phyloP scores from a whole-genome alignment of 345 rosid species.

The Anastatica hierochuntica region DNA sequence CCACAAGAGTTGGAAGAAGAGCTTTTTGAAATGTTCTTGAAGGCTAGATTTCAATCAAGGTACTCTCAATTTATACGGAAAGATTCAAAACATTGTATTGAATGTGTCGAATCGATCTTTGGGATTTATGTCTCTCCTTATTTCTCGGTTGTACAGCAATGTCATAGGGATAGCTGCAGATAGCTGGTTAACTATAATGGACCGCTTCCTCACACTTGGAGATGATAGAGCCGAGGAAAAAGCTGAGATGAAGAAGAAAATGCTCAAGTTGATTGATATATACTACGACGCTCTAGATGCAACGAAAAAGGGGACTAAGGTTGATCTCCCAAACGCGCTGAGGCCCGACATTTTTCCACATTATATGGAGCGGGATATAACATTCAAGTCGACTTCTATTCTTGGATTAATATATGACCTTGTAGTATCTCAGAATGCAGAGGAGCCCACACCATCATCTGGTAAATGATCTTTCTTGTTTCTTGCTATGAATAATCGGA shows the following conservation, averaged over 20 bases:
- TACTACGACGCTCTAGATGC: slow-evolving; percentile 87
- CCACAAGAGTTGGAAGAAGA: slow-evolving; percentile 45
- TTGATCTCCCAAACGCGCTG: slow-evolving; percentile 38
- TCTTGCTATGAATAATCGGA: neutral
- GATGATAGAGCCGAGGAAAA: slow-evolving; percentile 33
- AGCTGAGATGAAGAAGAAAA: slow-evolving; percentile 27
- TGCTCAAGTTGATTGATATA: slow-evolving; percentile 35
- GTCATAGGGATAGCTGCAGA: slow-evolving; percentile 53
- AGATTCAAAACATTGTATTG: neutral
- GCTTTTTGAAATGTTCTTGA: slow-evolving; percentile 46
- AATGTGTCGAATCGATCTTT: neutral
- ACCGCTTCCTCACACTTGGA: slow-evolving; percentile 43
- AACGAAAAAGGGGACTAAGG: slow-evolving; percentile 46
- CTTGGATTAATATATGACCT: slow-evolving; percentile 53
- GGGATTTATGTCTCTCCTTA: neutral
- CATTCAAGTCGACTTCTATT: slow-evolving; percentile 47
- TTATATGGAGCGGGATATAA: slow-evolving; percentile 36
- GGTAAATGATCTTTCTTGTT: slow-evolving; percentile 27
- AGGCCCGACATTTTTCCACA: slow-evolving; percentile 45
- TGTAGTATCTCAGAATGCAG: slow-evolving; percentile 25
- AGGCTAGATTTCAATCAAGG: slow-evolving; percentile 50
- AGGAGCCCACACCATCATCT: slow-evolving; percentile 8
- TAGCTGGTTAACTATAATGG: slow-evolving; percentile 70
- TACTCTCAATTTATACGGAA: slow-evolving; percentile 10
- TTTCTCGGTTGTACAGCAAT: slow-evolving; percentile 36